Evolutionary conservation across 1,284 basidiomycete species (phyloP), one percentile per base, ranked within the genome.

Genomic region (Ustilago curta): DNA sequence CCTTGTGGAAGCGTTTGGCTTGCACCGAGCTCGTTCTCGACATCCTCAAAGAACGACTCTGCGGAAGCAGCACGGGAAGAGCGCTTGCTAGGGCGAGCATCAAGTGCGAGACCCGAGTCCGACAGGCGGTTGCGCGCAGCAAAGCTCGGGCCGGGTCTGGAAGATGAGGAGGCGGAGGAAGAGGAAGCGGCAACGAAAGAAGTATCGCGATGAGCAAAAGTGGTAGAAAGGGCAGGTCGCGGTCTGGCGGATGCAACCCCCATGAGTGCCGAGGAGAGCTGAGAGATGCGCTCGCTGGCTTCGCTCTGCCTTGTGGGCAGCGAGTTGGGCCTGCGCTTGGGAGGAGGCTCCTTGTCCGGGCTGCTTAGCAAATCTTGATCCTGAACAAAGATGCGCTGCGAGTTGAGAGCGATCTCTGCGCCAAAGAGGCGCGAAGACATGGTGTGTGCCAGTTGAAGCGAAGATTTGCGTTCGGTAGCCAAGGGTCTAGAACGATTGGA

Each of bases 321-420:
- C 43, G 77, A 79, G 31, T 65, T 59, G 44, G 78, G 74, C 31
- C 78, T 51, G n/a, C 77, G 68, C 56, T 80, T 80, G 23, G 69
- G 59, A 5, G 78, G 78, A 12, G 73, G 77, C 59, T 79, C 77
- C 67, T 77, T 77, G 64, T 78, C 77, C 9, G 75, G 72, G 63
- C 79, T 81, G 59, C 66, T 73, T 7, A 74, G 55, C 16, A 66
- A 19, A 27, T 69, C 65, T 11, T 61, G 55, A 16, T 74, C 63
- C 7, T 51, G 43, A 12, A 66, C 66, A 58, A 61, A 63, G 47
- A 59, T 67, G 42, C 49, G 54, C 9, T 64, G 61, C 8, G 63
- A 63, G 49, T 80, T 80, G 61, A 80, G 57, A 11, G 78, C 71
- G 58, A 81, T 67, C 61, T 80, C 77, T 14, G 76, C 79, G 29